A percentile compares a stretch with the other conserved stretches of the same genome.
Conservation (phyloP, 345 rosid species). For the Syzygium aromaticum region DNA sequence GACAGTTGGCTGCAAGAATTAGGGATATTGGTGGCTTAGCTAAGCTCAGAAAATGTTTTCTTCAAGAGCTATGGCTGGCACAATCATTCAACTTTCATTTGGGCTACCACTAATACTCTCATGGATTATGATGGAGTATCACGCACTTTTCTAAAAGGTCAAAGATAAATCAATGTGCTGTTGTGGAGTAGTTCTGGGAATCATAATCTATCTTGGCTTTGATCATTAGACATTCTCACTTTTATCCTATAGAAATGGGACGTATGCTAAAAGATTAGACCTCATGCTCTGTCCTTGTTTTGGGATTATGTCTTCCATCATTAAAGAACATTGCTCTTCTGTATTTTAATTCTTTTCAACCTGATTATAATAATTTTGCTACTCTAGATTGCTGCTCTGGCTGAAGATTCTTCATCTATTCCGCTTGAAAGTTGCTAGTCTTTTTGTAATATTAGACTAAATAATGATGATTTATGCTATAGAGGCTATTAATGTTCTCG, state of each 20-base stretch:
- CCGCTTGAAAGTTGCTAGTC: not conserved
- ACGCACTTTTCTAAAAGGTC: not conserved
- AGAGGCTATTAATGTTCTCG: not conserved
- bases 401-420: not conserved
- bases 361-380: not conserved
- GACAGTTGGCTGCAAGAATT: not conserved
- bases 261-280: not conserved
- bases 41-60: not conserved
- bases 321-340: not conserved
- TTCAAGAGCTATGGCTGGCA: not conserved
- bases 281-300: not conserved
- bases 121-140: not conserved
- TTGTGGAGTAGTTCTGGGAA: not conserved
- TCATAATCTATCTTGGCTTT: not conserved
- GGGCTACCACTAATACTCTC: not conserved
- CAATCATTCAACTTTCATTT: not conserved
- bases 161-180: not conserved
- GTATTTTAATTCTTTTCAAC: not conserved
- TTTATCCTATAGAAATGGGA: not conserved
- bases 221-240: not conserved
- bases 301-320: not conserved
- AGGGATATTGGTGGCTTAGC: not conserved
- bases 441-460: not conserved
- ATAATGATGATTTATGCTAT: not conserved
- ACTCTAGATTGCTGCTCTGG: not conserved